Evolutionary conservation across 441 rosid species (phyloP).

Genomic region (Capsella rubella): DNA sequence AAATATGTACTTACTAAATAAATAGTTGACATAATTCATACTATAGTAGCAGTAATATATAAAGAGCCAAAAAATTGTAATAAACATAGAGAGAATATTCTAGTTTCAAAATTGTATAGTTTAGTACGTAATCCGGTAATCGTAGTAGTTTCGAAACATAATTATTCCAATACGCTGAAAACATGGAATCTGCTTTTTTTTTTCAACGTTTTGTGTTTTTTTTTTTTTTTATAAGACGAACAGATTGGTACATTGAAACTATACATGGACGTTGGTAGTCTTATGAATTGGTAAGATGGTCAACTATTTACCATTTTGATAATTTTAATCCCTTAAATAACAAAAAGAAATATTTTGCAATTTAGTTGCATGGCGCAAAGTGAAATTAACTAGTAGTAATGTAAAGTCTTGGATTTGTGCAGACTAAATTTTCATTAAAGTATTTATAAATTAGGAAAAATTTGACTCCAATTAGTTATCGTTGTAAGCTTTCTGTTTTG

Average conservation of each 20-base stretch:
- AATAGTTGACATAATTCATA: slow-evolving; percentile 7
- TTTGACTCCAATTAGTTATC: not conserved
- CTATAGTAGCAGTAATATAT: not conserved
- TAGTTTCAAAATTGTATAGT: not conserved
- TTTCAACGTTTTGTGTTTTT: slow-evolving; percentile 12
- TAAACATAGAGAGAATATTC: slow-evolving; percentile 20
- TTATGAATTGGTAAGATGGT: slow-evolving; percentile 8
- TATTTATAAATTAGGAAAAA: not conserved
- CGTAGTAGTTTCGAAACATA: not conserved
- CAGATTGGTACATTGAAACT: slow-evolving; percentile 10
- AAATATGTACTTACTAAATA: not conserved
- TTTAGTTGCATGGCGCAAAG: not conserved
- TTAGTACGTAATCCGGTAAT: no score
- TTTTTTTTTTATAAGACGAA: not conserved
- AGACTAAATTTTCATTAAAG: not conserved
- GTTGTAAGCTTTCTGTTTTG: not conserved
- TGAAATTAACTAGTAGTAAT: not conserved
- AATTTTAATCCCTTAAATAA: not conserved
- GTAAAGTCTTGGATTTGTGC: not conserved
- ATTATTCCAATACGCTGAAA: slow-evolving; percentile 1
- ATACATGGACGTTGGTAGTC: slow-evolving; percentile 17
- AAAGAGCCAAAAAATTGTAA: not conserved
- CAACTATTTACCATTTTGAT: slow-evolving; percentile 12
- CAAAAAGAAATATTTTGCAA: not conserved
- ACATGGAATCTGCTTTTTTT: not conserved